Evolutionary conservation across 1,284 basidiomycete species (phyloP).

Genomic region (Dichomitus squalens): DNA sequence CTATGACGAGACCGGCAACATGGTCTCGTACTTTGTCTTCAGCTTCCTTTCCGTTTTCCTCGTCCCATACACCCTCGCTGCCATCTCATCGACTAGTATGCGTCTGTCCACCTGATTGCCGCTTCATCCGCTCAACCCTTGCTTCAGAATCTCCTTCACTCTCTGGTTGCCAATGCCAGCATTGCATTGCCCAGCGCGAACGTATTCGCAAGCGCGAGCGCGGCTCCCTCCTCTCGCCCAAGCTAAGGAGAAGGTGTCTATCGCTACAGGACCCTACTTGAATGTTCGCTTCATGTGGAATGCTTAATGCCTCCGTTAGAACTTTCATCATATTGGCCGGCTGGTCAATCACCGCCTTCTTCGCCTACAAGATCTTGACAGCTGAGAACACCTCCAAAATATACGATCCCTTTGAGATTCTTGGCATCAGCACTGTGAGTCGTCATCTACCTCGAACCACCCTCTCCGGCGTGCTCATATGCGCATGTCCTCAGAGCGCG

Average conservation of each 20-base stretch:
- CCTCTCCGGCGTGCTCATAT: not conserved
- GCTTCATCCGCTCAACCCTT: not conserved
- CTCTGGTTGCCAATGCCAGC: conserved; percentile 66
- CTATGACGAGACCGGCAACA: conserved; percentile 88
- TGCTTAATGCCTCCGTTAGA: conserved; percentile 32
- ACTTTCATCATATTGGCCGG: conserved; percentile 67
- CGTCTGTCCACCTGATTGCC: not conserved
- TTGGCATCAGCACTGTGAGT: conserved; percentile 77
- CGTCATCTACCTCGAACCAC: not conserved
- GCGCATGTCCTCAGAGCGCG: conserved; percentile 45
- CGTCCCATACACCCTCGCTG: conserved; percentile 70
- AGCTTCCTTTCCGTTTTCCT: conserved; percentile 84
- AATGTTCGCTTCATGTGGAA: not conserved
- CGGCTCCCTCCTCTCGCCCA: conserved; percentile 40
- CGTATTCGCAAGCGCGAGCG: conserved; percentile 46
- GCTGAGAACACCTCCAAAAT: conserved; percentile 66
- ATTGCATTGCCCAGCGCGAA: conserved; percentile 62
- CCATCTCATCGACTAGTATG: conserved; percentile 43
- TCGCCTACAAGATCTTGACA: conserved; percentile 70
- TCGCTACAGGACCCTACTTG: not conserved
- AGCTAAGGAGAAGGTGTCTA: conserved; percentile 33
- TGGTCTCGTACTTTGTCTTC: conserved; percentile 89
- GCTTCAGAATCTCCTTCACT: conserved; percentile 29
- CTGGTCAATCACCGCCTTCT: conserved; percentile 75
- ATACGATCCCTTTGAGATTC: conserved; percentile 95